Conservation (phyloP, 768 basidiomycete genomes). For the Trametes cubensis region DNA sequence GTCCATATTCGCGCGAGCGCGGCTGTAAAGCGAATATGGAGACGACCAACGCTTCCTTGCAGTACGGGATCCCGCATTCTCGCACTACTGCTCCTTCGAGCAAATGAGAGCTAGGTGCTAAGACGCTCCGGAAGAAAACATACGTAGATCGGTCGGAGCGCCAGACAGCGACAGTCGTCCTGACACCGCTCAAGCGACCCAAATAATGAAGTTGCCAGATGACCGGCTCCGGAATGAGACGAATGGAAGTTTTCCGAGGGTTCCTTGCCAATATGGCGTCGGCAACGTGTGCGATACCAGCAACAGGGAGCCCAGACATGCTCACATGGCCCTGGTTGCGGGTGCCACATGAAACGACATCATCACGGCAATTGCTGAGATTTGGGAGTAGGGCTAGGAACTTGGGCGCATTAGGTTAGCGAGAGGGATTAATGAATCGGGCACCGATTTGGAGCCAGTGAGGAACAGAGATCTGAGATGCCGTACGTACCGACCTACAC, state of each 20-base stretch:
- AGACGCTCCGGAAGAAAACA: conserved; percentile 8
- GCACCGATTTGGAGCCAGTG: neutral
- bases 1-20: too few relatives aligned
- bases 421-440: conserved; percentile 18
- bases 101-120: neutral
- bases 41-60: too few relatives aligned
- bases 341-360: conserved; percentile 2
- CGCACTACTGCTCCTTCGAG: neutral
- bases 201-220: neutral
- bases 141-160: conserved; percentile 3
- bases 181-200: neutral
- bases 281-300: conserved; percentile 1
- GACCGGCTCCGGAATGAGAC: neutral
- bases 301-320: neutral
- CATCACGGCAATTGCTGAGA: conserved; percentile 2
- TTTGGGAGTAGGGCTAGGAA: conserved; percentile 1
- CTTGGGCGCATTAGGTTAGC: conserved; percentile 5
- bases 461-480: conserved; percentile 4
- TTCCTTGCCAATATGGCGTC: conserved; percentile 3
- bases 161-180: conserved; percentile 7
- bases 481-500: neutral
- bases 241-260: conserved; percentile 16
- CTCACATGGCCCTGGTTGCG: conserved; percentile 7
- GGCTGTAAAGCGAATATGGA: too few relatives aligned
- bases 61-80: too few relatives aligned